Evolutionary conservation across 371 early-diverging fungal species (phyloP).

Genomic region (Mucor irregularis): DNA sequence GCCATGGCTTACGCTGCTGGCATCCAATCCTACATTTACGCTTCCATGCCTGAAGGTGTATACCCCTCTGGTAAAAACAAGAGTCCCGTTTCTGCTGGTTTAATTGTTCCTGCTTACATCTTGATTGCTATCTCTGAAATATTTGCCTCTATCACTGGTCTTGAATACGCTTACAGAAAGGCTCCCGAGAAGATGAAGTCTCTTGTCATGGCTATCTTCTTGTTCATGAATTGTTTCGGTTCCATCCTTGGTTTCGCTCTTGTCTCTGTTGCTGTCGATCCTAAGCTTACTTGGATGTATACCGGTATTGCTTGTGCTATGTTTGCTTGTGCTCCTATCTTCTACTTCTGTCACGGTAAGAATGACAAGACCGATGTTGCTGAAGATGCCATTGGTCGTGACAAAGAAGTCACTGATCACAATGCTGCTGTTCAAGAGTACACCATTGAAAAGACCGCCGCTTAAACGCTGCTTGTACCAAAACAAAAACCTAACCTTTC

Average conservation of each 20-base stretch:
- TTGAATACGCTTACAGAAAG: constrained; percentile 79
- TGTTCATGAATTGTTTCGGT: constrained; percentile 71
- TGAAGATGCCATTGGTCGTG: constrained; percentile 32
- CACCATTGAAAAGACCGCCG: too few relatives aligned
- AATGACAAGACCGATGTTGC: constrained; percentile 29
- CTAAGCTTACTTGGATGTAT: constrained; percentile 68
- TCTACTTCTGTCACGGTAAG: constrained; percentile 33
- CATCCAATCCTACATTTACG: constrained; percentile 70
- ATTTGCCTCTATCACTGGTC: constrained; percentile 77
- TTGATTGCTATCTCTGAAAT: constrained; percentile 75
- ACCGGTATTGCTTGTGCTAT: constrained; percentile 44
- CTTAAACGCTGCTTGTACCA: too few relatives aligned
- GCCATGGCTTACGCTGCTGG: constrained; percentile 74
- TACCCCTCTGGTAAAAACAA: constrained; percentile 44
- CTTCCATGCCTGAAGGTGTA: constrained; percentile 18
- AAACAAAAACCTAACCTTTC: too few relatives aligned
- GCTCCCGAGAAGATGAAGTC: constrained; percentile 78
- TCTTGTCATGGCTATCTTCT: constrained; percentile 69
- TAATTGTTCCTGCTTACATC: constrained; percentile 69
- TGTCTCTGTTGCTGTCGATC: constrained; percentile 66
- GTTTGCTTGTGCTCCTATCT: constrained; percentile 21
- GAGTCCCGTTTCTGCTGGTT: constrained; percentile 59
- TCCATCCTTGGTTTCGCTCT: constrained; percentile 67
- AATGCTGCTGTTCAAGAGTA: too few relatives aligned
- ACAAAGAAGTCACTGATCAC: too few relatives aligned